Base-by-base conservation (phyloP, 495 filamentous ascomycete genomes). In the Cercophora samala region DNA sequence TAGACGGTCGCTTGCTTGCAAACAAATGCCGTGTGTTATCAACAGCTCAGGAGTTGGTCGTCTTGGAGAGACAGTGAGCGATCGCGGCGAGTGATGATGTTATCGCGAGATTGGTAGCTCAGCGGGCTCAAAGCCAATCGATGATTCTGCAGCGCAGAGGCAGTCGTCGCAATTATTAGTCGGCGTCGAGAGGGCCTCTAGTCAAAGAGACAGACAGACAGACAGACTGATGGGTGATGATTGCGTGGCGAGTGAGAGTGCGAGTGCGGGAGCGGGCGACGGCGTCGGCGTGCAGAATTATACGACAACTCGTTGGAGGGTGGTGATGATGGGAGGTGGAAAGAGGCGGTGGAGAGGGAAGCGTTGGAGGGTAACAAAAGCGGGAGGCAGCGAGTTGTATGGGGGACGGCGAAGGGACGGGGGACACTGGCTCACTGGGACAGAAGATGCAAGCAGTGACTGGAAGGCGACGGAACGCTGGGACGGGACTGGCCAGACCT, bases 401-500 rank as follows among this genome's bases (percentile, higher is more conserved):
- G 53, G 53, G 53, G 6, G 53, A 63, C 24, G 62, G 60, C 42
- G 62, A 55, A 24, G 63, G 55, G 32, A 42, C 25, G 42, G 19
- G 18, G 58, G 61, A 56, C 60, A 64, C 22, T 22, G 70, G 71
- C 68, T 67, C 69, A 70, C 72, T 67, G 64, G 72, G 68, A 62
- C 63, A 69, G 77, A 79, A 75, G 72, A 68, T 67, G 72, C 68
- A 66, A 62, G 73, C 66, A 71, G 69, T 59, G 58, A 62, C 66
- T 76, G 71, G 75, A 77, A 77, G 72, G 55, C 60, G 64, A 74
- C 72, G 66, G 75, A 77, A 77, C 66, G 69, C 74, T 76, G 68
- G 37, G 59, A 66, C 68, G 62, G 24, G 64, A 60, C 59, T 64
- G 70, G 72, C 52, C 66, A 37, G 60, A 21, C 56, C 55, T 70